Evolutionary conservation across 164 flowering plant species (phyloP).

Genomic region (Litsea cubeba): DNA sequence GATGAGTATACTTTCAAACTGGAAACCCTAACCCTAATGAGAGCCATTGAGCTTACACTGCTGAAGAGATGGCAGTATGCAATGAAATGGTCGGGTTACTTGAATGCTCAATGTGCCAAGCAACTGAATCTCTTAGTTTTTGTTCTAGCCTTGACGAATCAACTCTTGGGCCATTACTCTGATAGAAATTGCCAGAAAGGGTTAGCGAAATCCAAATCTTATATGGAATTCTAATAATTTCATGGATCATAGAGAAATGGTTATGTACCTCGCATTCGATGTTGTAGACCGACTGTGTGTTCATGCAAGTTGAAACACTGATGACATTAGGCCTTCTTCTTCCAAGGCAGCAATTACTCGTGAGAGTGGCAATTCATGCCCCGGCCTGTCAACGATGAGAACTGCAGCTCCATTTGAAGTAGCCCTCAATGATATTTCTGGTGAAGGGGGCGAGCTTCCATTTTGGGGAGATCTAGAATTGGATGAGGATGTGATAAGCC

Average conservation of each 20-base stretch:
- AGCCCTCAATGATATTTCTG: conserved; percentile 12
- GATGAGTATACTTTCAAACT: not conserved
- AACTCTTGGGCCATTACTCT: conserved; percentile 1
- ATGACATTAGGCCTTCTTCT: conserved; percentile 35
- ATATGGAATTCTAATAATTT: not conserved
- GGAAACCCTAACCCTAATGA: not conserved
- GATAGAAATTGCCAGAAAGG: not conserved
- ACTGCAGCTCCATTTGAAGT: conserved; percentile 32
- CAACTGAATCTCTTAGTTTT: conserved; percentile 3
- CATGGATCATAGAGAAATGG: not conserved
- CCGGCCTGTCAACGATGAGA: conserved; percentile 10
- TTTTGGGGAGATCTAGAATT: not conserved
- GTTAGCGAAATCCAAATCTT: not conserved
- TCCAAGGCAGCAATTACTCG: conserved; percentile 21
- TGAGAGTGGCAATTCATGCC: conserved; percentile 22
- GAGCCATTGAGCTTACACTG: not conserved
- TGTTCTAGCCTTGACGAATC: conserved; percentile 6
- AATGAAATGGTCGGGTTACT: not conserved
- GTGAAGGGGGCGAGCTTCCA: conserved; percentile 8
- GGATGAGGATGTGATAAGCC: not conserved
- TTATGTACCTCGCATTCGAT: conserved; percentile 40
- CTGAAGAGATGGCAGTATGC: not conserved
- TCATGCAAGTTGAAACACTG: conserved; percentile 28
- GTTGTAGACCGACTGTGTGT: conserved; percentile 22
- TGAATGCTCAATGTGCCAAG: not conserved